phyloP scores from a whole-genome alignment of 306 rosid genomes.

The Pyrus bretschneideri region DNA sequence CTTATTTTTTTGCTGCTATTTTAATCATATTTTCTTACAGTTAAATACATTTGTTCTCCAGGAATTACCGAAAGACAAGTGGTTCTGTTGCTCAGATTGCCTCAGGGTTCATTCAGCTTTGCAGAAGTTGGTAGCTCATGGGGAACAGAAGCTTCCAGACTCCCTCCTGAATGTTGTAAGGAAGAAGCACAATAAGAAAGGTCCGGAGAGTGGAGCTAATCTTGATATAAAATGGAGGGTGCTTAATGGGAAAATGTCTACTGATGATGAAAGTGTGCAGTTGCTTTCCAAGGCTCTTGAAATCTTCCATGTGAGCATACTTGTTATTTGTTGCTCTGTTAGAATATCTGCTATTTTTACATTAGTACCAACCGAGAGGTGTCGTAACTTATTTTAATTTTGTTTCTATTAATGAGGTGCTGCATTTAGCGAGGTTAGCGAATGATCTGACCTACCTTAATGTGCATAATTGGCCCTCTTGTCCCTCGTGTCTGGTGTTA shows the following conservation, averaged over 20 bases:
- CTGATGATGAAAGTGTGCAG: conserved; percentile 28
- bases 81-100: conserved; percentile 70
- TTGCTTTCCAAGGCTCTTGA: conserved; percentile 56
- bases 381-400: background rate
- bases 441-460: background rate
- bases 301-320: conserved; percentile 62
- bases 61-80: conserved; percentile 65
- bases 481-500: background rate
- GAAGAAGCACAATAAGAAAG: conserved; percentile 41
- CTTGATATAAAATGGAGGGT: conserved; percentile 71
- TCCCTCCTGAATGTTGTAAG: conserved; percentile 32
- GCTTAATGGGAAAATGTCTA: conserved; percentile 46
- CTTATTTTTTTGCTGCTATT: background rate
- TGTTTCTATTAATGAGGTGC: background rate
- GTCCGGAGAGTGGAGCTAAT: conserved; percentile 11
- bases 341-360: background rate
- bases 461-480: background rate
- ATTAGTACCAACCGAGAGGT: background rate
- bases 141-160: conserved; percentile 48
- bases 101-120: conserved; percentile 31
- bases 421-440: background rate
- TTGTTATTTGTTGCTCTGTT: background rate
- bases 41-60: conserved; percentile 18
- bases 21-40: background rate
- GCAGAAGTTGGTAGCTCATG: conserved; percentile 41